These are phyloP conservation scores for Pyrenophora tritici-repentis DNA, from an alignment of 2,329 filamentous ascomycete genomes.

Conservation along the genomic window DNA sequence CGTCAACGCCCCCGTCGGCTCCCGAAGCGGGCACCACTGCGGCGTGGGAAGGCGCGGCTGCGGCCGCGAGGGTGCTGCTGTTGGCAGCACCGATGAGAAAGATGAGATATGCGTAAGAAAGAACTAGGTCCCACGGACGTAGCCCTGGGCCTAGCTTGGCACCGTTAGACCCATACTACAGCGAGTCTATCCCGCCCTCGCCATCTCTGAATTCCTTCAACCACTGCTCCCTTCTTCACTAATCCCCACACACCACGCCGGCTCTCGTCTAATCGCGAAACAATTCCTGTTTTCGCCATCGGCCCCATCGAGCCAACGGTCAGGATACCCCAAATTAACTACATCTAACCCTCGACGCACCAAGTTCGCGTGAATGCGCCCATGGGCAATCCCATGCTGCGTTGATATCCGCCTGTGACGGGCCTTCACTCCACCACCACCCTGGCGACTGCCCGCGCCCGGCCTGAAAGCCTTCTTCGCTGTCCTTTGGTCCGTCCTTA, in stretches of 20 bases:
- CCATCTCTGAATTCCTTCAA: conserved; percentile 32
- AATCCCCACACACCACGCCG: conserved; percentile 20
- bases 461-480: conserved; percentile 26
- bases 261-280: conserved; percentile 13
- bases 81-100: conserved; percentile 23
- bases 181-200: conserved; percentile 24
- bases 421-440: conserved; percentile 33
- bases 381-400: conserved; percentile 42
- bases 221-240: conserved; percentile 30
- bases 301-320: conserved; percentile 20
- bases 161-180: conserved; percentile 22
- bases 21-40: conserved; percentile 7
- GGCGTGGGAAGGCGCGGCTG: conserved; percentile 16
- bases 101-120: conserved; percentile 30
- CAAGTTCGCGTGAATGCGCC: conserved; percentile 42
- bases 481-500: conserved; percentile 23
- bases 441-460: conserved; percentile 34
- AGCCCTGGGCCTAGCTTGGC: conserved; percentile 28
- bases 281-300: conserved; percentile 22
- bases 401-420: conserved; percentile 43
- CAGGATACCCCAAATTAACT: conserved; percentile 13
- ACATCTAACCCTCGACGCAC: conserved; percentile 22
- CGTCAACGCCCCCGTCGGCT: conserved; percentile 5
- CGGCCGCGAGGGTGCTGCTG: conserved; percentile 13
- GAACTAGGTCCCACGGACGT: conserved; percentile 29